Percentiles rank a stretch among this genome's conserved stretches.
phyloP scores from a whole-genome alignment of 306 rosid genomes.

The Malus sylvestris region DNA sequence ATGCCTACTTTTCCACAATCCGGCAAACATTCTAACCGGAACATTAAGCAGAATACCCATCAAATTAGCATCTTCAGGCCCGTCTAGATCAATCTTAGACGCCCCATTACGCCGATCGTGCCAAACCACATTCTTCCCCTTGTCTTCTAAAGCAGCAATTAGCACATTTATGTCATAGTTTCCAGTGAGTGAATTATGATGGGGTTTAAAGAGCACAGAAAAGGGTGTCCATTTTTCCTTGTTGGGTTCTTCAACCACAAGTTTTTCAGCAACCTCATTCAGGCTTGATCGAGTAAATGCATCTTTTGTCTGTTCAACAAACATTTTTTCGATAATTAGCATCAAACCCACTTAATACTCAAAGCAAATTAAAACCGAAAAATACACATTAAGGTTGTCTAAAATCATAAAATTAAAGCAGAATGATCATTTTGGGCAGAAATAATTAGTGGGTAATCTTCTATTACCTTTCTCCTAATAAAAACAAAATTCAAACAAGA shows the following conservation, averaged over 20 bases:
- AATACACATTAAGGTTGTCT: background rate
- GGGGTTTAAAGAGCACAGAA: slow-evolving; percentile 63
- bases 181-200: slow-evolving; percentile 73
- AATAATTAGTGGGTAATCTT: background rate
- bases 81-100: slow-evolving; percentile 58
- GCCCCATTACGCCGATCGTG: slow-evolving; percentile 65
- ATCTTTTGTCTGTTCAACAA: slow-evolving; percentile 47
- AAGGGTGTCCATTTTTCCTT: slow-evolving; percentile 56
- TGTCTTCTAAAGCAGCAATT: slow-evolving; percentile 66
- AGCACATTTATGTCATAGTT: slow-evolving; percentile 90
- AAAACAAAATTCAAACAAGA: background rate
- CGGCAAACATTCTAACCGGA: slow-evolving; percentile 49
- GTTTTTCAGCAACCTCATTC: slow-evolving; percentile 66
- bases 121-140: slow-evolving; percentile 70
- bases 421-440: background rate
- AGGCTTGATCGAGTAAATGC: slow-evolving; percentile 53
- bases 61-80: slow-evolving; percentile 39
- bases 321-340: background rate
- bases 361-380: background rate
- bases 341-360: background rate
- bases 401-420: background rate
- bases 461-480: background rate
- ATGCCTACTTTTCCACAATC: slow-evolving; percentile 81
- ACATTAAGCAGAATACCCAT: slow-evolving; percentile 87
- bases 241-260: slow-evolving; percentile 46